phyloP scores from a whole-genome alignment of 2,329 filamentous ascomycete species.

The Pseudopyricularia javanii region DNA sequence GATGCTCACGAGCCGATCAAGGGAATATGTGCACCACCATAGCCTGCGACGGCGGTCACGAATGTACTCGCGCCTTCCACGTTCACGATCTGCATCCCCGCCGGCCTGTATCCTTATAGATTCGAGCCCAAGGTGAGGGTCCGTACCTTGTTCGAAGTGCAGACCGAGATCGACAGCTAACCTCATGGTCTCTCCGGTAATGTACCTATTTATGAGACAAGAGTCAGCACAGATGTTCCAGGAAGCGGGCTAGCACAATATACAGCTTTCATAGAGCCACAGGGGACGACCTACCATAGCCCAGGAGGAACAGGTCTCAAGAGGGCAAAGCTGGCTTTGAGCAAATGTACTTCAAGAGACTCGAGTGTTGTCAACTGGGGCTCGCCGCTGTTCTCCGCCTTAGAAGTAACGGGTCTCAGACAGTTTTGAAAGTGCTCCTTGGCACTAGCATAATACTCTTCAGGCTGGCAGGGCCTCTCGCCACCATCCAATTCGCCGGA shows the following conservation, averaged over 20 bases:
- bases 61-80: constrained; percentile 65
- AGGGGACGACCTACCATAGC: too few relatives aligned
- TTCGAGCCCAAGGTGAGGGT: constrained; percentile 46
- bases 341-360: constrained; percentile 82
- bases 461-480: constrained; percentile 56
- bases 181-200: constrained; percentile 84
- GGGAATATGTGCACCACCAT: constrained; percentile 96
- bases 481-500: constrained; percentile 24
- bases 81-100: constrained; percentile 30
- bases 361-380: constrained; percentile 40
- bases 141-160: constrained; percentile 78
- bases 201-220: too few relatives aligned
- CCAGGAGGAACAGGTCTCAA: constrained; percentile 85
- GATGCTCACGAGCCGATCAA: constrained; percentile 88
- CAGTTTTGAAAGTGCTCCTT: constrained; percentile 86
- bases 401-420: constrained; percentile 73
- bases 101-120: background rate
- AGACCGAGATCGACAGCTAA: constrained; percentile 84
- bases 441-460: constrained; percentile 92
- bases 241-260: too few relatives aligned
- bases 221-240: too few relatives aligned
- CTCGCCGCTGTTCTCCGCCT: constrained; percentile 16
- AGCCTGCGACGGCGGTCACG: constrained; percentile 75
- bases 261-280: too few relatives aligned
- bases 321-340: constrained; percentile 84